A percentile compares a stretch with the other conserved stretches of the same genome.
Conservation (phyloP, 73 alveolate species). For the Paramecium biaurelia region DNA sequence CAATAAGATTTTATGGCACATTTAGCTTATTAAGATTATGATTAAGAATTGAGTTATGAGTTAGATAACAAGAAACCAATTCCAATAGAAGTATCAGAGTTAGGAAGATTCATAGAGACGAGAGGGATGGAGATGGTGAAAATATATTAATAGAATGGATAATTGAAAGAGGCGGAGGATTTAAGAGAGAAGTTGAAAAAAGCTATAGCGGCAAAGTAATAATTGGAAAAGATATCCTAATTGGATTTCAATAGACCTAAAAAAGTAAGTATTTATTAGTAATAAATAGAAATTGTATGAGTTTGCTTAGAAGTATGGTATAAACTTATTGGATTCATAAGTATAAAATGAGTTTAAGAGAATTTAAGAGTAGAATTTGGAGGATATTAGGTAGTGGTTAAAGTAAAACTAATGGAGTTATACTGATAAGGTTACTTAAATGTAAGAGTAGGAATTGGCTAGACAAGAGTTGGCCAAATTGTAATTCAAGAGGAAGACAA, state of each 20-base stretch:
- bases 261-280: neutral
- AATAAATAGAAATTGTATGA: neutral
- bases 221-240: conserved; percentile 26
- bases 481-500: neutral
- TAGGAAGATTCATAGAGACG: conserved; percentile 42
- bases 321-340: neutral
- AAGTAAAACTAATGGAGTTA: conserved; percentile 39
- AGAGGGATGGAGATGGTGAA: conserved; percentile 48
- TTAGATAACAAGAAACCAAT: conserved; percentile 1
- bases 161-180: conserved; percentile 15
- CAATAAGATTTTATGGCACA: conserved; percentile 7
- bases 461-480: conserved; percentile 3
- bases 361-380: conserved; percentile 32
- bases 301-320: conserved; percentile 25
- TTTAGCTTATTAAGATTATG: neutral
- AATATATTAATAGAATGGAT: conserved; percentile 1
- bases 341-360: conserved; percentile 41
- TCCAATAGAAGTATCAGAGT: conserved; percentile 37
- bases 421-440: neutral
- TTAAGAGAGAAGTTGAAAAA: conserved; percentile 26
- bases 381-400: conserved; percentile 28
- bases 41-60: conserved; percentile 44
- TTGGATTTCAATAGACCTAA: conserved; percentile 43
- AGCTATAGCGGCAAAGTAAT: conserved; percentile 30
- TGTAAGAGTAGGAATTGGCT: neutral